Evolutionary conservation across 129 eudicot genomes (phyloP), one percentile per base, ranked within the genome.

Genomic region (Smallanthus sonchifolius): DNA sequence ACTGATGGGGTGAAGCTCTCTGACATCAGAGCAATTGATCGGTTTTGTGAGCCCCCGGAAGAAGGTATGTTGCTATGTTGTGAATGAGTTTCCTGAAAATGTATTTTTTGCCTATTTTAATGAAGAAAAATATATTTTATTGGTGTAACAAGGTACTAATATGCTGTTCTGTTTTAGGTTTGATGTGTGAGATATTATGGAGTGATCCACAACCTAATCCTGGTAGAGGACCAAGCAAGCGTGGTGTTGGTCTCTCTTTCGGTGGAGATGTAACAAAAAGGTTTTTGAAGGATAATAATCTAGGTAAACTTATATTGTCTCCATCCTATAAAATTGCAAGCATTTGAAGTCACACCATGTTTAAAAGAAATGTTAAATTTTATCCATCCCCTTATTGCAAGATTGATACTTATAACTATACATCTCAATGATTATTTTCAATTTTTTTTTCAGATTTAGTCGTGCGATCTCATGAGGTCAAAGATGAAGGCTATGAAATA

Each of bases 171-270:
- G 48, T 69, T 66, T 75, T 79, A 94, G 99, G 99, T 30, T 87
- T 94, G 83, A 94, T 94, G 99, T 94, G 99, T 85, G 99, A 94
- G 87, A 78, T 91, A 73, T 74, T 94, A 69, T 94, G 99, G 99
- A 94, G 99, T 81, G 99, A 94, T 84, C 99, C 99, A 65, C 99
- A 94, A 79, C 96, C 97, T 76, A 79, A 75, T 65, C 97, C 84
- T 74, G 99, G 99, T 38, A 83, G 99, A 81, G 99, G 99, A 54
- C 99, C 99, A 48, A 94, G 99, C 80, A 94, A 94, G 87, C 96
- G 99, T 19, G 99, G 99, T 78, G 99, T 94, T 30, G 99, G 99
- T 69, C 97, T 94, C 49, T 83, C 99, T 39, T 94, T 94, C 20
- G 97, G 99, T 75, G 89, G 82, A 65, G 99, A 94, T 80, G 93